Conservation (phyloP, 164 flowering plant genomes). For the Stephania cephalantha region DNA sequence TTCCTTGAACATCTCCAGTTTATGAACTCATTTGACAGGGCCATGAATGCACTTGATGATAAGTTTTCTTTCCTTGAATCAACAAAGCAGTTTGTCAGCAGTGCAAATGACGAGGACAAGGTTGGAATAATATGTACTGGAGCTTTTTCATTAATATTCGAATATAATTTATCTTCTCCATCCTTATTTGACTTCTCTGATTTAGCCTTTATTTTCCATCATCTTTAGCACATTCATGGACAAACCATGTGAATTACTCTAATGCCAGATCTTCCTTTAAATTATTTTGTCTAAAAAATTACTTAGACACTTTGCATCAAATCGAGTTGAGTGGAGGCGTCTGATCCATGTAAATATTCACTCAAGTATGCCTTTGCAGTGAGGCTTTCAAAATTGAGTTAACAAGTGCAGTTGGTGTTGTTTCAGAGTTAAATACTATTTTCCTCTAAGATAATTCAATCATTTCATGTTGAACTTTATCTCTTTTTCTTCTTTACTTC, state of each 20-base stretch:
- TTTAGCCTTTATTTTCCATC: background rate
- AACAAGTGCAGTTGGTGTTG: background rate
- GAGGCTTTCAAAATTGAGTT: background rate
- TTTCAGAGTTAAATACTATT: background rate
- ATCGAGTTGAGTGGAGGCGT: too few relatives aligned
- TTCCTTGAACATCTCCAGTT: constrained; percentile 46
- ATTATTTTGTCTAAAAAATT: too few relatives aligned
- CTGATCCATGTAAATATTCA: too few relatives aligned
- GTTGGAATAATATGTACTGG: constrained; percentile 25
- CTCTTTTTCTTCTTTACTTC: constrained; percentile 8
- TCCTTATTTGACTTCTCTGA: background rate
- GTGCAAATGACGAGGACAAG: constrained; percentile 72
- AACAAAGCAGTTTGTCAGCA: constrained; percentile 79
- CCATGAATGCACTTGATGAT: constrained; percentile 86
- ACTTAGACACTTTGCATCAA: background rate
- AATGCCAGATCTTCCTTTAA: background rate
- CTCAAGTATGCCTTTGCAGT: background rate
- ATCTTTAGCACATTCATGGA: background rate
- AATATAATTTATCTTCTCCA: background rate
- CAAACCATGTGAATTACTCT: background rate
- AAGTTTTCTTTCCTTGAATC: constrained; percentile 74
- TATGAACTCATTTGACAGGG: constrained; percentile 85
- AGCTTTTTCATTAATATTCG: background rate
- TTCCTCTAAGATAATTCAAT: background rate
- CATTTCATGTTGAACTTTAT: constrained; percentile 1